Conservation (phyloP, 2,329 filamentous ascomycete genomes). For the Blastomyces percursus region DNA sequence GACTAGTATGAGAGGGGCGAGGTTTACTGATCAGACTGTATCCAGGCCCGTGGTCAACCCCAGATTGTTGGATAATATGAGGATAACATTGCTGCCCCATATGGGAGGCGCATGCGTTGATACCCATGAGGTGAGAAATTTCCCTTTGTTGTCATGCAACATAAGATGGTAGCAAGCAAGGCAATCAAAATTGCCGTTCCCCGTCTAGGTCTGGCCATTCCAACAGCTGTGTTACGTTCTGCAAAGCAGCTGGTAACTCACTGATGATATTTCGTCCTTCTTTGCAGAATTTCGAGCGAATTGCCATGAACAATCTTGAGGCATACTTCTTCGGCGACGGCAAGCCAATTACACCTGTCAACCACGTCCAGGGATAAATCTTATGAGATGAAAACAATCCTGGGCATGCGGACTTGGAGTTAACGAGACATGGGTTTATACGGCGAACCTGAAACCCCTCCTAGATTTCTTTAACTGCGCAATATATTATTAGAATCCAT, state of each 20-base stretch:
- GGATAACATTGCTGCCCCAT: constrained; percentile 14
- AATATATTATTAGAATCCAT: too few species aligned
- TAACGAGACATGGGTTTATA: too few species aligned
- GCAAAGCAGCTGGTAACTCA: neutral
- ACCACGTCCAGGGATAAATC: constrained; percentile 8
- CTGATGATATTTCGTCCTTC: neutral
- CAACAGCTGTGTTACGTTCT: neutral
- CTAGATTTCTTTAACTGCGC: too few species aligned
- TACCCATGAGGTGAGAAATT: constrained; percentile 10
- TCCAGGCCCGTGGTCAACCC: constrained; percentile 13
- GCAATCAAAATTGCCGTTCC: too few species aligned
- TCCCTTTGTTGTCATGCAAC: neutral
- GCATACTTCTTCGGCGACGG: constrained; percentile 15
- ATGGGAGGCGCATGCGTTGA: constrained; percentile 13
- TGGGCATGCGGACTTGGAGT: too few species aligned
- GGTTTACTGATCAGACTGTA: neutral
- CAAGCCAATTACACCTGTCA: constrained; percentile 15
- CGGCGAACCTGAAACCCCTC: neutral
- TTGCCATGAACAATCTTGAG: constrained; percentile 15
- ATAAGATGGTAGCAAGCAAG: neutral
- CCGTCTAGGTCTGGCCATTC: neutral
- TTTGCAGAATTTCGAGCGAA: constrained; percentile 14
- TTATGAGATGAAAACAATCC: neutral
- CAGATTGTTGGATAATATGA: constrained; percentile 13
- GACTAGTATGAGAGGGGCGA: neutral